Evolutionary conservation across 768 basidiomycete species (phyloP), one percentile per base, ranked within the genome.

Genomic region (Gautieria morchelliformis): DNA sequence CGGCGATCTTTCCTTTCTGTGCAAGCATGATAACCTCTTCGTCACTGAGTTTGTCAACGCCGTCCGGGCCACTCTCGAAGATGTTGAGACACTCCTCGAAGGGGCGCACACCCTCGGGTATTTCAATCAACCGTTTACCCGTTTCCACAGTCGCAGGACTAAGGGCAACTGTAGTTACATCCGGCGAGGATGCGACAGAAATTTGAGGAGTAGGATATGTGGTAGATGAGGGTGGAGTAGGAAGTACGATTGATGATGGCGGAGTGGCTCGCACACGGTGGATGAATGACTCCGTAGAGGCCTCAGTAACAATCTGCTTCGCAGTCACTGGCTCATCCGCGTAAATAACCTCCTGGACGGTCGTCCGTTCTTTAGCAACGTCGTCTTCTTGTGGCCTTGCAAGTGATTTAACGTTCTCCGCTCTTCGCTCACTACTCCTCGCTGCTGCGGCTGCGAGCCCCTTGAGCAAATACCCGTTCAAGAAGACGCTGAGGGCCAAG

Each of bases 381-480:
- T 55, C 60, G 3, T 61, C 54, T 15, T 57, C 40, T 5, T 59
- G 59, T 47, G 24, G 10, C 4, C 48, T 33, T 12, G 14, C 32
- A 17, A 4, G 51, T 7, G 14, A 17, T n/a, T 53, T 19, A 19
- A 53, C 30, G 32, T 17, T 11, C 27, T 52, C 24, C 52, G 30
- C 33, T 8, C 22, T 6, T 11, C 20, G 30, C 7, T 52, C 35
- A 41, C 19, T 22, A 40, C 39, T 15, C 42, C 11, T 65, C 62
- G 59, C 70, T 59, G 58, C 69, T 32, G 81, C 84, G 11, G 81
- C 81, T 0, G 84, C 85, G 44, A 89, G 86, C 4, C 87, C 88
- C 70, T 92, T 94, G 58, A 99, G 79, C 15, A 97, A 77, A 66
- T 91, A 97, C 4, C 93, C 94, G 61, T 99, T 99, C 58, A 99